These are phyloP conservation scores for Ilex asprella DNA, from an alignment of 257 asterid species.

Conservation along the genomic window DNA sequence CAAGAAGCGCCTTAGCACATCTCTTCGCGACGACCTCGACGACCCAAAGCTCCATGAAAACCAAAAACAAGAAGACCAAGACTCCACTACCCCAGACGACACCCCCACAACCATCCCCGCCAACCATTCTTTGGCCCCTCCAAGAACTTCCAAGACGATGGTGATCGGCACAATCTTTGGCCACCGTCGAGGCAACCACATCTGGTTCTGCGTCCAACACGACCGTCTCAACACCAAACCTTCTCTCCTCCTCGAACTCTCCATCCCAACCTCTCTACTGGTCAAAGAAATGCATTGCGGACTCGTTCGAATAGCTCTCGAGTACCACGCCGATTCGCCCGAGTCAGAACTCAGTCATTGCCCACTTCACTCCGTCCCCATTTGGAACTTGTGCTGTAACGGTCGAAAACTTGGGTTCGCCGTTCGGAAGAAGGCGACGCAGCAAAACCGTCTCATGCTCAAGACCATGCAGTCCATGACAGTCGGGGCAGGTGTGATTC, in stretches of 20 bases:
- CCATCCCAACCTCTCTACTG: not conserved
- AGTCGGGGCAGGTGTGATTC: slow-evolving; percentile 91
- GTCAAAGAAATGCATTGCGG: not conserved
- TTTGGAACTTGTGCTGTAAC: slow-evolving; percentile 82
- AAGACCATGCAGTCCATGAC: slow-evolving; percentile 77
- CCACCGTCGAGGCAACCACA: slow-evolving; percentile 74
- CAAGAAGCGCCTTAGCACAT: slow-evolving; percentile 85
- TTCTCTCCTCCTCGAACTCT: slow-evolving; percentile 1
- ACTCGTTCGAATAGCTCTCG: not conserved
- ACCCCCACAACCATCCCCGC: slow-evolving; percentile 29
- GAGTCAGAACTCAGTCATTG: slow-evolving; percentile 52
- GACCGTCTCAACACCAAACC: not conserved
- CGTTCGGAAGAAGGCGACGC: slow-evolving; percentile 47
- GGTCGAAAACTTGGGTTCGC: slow-evolving; percentile 84
- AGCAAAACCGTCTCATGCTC: slow-evolving; percentile 47
- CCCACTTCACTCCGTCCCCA: slow-evolving; percentile 67
- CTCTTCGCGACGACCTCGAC: slow-evolving; percentile 74
- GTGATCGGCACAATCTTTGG: slow-evolving; percentile 93
- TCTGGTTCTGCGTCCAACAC: slow-evolving; percentile 67
- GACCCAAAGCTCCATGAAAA: slow-evolving; percentile 16
- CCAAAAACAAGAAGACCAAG: slow-evolving; percentile 18
- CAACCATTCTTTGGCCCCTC: slow-evolving; percentile 27
- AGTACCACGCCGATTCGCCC: slow-evolving; percentile 19
- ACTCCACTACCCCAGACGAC: slow-evolving; percentile 27
- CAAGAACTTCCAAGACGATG: slow-evolving; percentile 82